Evolutionary conservation across 2,329 filamentous ascomycete species (phyloP).

Genomic region (Lachnellula cervina): DNA sequence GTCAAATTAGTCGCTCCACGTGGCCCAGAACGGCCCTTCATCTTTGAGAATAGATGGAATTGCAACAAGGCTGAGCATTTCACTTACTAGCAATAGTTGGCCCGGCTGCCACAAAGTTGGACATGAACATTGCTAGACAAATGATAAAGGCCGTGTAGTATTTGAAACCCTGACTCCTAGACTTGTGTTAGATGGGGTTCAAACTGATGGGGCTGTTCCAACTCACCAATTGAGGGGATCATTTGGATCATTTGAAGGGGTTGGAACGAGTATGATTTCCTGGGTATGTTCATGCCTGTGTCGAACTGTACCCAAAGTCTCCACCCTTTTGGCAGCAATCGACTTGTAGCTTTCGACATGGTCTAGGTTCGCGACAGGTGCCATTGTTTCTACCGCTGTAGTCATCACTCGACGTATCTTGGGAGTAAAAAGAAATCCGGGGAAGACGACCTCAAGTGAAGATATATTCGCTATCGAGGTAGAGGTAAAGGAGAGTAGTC

Average conservation of each 20-base stretch:
- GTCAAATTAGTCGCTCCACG: too few relatives aligned
- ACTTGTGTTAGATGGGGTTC: background rate
- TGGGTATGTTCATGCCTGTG: constrained; percentile 20
- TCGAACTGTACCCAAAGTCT: constrained; percentile 17
- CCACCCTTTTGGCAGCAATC: background rate
- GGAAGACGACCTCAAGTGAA: background rate
- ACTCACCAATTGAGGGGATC: constrained; percentile 34
- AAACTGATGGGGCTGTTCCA: background rate
- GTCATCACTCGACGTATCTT: background rate
- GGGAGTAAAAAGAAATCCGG: background rate
- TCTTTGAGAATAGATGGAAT: too few relatives aligned
- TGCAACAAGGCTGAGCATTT: background rate
- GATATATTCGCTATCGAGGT: background rate
- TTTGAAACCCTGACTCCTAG: background rate
- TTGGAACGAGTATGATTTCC: constrained; percentile 29
- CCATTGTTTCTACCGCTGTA: background rate
- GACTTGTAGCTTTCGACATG: constrained; percentile 5
- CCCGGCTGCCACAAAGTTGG: constrained; percentile 24
- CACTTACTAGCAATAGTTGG: constrained; percentile 16
- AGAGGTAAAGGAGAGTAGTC: too few relatives aligned
- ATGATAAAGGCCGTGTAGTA: constrained; percentile 11
- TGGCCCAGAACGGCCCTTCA: too few relatives aligned
- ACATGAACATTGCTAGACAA: constrained; percentile 15
- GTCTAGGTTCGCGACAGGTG: constrained; percentile 1
- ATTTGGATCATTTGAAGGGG: constrained; percentile 33